Conservation (phyloP, 129 eudicot genomes). For the carrot (Daucus carota) region DNA sequence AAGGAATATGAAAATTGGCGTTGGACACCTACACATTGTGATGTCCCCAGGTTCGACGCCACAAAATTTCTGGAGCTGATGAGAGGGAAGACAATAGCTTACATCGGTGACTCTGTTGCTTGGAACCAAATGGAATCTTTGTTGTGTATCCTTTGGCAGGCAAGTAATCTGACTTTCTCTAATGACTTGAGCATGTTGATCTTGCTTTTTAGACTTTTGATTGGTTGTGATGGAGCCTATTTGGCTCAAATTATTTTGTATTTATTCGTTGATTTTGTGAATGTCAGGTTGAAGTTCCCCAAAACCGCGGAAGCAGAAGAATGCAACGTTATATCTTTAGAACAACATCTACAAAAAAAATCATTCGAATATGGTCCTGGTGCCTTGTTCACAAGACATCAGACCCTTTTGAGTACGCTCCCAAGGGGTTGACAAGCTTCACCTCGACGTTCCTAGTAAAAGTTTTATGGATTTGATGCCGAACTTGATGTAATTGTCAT, state of each 20-base stretch:
- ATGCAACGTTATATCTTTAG: constrained; percentile 80
- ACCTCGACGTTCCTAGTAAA: constrained; percentile 67
- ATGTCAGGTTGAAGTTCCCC: constrained; percentile 66
- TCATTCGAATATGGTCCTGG: constrained; percentile 83
- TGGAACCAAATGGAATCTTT: constrained; percentile 93
- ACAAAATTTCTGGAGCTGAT: constrained; percentile 71
- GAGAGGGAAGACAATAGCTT: constrained; percentile 94
- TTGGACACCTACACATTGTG: constrained; percentile 80
- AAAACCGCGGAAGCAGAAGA: constrained; percentile 57
- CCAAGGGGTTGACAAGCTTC: constrained; percentile 59
- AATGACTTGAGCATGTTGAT: neutral
- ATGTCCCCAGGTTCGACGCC: constrained; percentile 71
- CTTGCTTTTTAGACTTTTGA: neutral
- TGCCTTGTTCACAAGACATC: constrained; percentile 73
- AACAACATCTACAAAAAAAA: constrained; percentile 66
- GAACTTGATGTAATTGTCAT: constrained; percentile 55
- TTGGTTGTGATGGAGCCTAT: neutral
- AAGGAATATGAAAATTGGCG: constrained; percentile 84
- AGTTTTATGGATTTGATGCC: constrained; percentile 39
- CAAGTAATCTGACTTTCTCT: constrained; percentile 17
- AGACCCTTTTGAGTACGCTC: constrained; percentile 50
- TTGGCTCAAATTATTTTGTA: neutral
- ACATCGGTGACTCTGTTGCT: constrained; percentile 86
- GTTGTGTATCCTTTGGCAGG: constrained; percentile 96
- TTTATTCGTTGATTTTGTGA: neutral